phyloP scores from a whole-genome alignment of 2,329 filamentous ascomycete species.

The Xylariales sp. region DNA sequence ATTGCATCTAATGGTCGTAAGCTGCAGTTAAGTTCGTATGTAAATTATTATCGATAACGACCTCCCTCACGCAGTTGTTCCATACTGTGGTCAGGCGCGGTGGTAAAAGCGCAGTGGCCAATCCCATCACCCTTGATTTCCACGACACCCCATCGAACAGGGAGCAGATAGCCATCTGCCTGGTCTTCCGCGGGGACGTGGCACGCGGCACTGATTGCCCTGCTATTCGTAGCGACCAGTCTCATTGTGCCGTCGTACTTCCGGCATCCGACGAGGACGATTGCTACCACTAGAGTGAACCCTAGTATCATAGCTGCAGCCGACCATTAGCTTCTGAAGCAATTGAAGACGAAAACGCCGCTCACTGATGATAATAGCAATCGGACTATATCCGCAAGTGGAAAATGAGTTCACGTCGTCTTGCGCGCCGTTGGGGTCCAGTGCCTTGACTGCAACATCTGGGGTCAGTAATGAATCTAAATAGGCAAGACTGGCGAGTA shows the following conservation, averaged over 20 bases:
- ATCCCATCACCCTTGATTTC: conserved; percentile 11
- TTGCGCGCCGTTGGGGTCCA: conserved; percentile 17
- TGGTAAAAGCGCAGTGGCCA: conserved; percentile 3
- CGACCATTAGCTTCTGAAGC: neutral
- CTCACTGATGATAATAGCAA: conserved; percentile 21
- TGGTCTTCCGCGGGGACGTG: conserved; percentile 19
- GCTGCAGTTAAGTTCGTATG: too few relatives aligned
- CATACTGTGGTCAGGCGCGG: neutral
- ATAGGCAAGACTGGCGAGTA: too few relatives aligned
- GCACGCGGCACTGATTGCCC: conserved; percentile 27
- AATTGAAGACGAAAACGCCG: neutral
- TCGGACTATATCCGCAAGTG: conserved; percentile 25
- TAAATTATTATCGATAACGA: too few relatives aligned
- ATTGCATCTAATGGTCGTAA: too few relatives aligned
- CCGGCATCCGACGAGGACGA: conserved; percentile 7
- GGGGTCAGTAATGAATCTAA: too few relatives aligned
- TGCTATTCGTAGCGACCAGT: conserved; percentile 27
- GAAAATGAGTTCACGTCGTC: conserved; percentile 25
- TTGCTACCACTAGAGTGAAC: neutral
- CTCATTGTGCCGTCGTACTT: conserved; percentile 27
- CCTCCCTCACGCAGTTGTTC: neutral
- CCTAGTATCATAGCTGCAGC: neutral
- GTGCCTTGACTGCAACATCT: conserved; percentile 27
- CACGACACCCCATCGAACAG: conserved; percentile 23
- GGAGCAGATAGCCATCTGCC: conserved; percentile 18